A percentile compares a stretch with the other conserved stretches of the same genome.
These are phyloP conservation scores for Davidsoniella australis DNA, from an alignment of 2,329 filamentous ascomycete species.

Conservation along the genomic window DNA sequence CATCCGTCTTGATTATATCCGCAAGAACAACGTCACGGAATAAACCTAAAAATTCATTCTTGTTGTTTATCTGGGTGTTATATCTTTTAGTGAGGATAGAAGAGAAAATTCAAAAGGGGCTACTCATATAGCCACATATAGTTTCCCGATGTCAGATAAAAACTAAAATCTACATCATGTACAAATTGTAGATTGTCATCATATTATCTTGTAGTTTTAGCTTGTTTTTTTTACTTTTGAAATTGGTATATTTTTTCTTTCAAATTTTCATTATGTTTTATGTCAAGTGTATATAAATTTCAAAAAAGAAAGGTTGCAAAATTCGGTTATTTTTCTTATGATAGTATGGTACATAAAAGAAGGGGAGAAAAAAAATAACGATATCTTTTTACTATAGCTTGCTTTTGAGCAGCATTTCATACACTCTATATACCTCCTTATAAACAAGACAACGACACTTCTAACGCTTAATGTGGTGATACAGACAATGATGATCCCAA, in stretches of 20 bases:
- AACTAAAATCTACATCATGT: too few species aligned
- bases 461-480: background rate
- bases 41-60: background rate
- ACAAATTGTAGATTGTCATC: too few species aligned
- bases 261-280: too few species aligned
- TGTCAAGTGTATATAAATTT: background rate
- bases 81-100: background rate
- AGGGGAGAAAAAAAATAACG: background rate
- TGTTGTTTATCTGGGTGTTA: background rate
- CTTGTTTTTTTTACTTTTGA: too few species aligned
- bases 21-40: conserved; percentile 15
- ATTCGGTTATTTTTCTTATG: background rate
- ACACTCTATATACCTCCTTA: too few species aligned
- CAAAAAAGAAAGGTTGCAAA: background rate
- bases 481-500: too few species aligned
- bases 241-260: too few species aligned
- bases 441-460: too few species aligned
- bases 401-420: background rate
- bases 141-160: background rate
- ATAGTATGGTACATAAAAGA: background rate
- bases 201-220: too few species aligned
- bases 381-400: background rate
- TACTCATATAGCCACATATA: background rate
- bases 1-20: conserved; percentile 49
- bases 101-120: background rate